phyloP scores from a whole-genome alignment of 345 rosid species.

The Salix purpurea region DNA sequence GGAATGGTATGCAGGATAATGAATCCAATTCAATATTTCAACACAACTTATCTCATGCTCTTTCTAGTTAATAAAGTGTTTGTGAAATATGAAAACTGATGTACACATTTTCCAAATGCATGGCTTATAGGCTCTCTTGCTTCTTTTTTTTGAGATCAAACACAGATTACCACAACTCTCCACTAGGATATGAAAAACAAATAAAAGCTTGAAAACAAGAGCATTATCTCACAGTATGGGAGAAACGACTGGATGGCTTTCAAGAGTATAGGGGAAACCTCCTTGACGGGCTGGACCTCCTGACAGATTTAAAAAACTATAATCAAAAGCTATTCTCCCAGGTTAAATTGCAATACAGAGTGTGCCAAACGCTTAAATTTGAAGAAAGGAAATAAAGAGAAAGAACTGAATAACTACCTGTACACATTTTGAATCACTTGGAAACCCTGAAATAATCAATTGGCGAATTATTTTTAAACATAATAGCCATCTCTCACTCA shows the following conservation, averaged over 20 bases:
- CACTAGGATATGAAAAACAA: too few species aligned
- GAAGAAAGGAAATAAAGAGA: neutral
- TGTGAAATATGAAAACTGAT: neutral
- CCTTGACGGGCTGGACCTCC: conserved; percentile 87
- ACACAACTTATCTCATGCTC: neutral
- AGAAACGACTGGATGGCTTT: conserved; percentile 75
- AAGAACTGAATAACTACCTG: conserved; percentile 48
- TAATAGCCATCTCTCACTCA: conserved; percentile 88
- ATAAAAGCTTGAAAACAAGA: neutral
- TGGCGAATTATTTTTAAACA: conserved; percentile 86
- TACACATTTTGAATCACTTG: conserved; percentile 70
- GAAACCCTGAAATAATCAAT: conserved; percentile 80
- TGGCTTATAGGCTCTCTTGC: too few species aligned
- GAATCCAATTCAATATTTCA: neutral
- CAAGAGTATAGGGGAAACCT: conserved; percentile 77
- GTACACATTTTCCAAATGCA: neutral
- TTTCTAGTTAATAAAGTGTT: neutral
- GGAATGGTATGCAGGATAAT: neutral
- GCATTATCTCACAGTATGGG: conserved; percentile 69
- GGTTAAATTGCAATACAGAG: neutral
- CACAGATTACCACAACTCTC: too few species aligned
- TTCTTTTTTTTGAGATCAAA: too few species aligned
- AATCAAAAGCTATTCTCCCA: conserved; percentile 2
- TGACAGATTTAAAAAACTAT: conserved; percentile 29
- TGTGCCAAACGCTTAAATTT: neutral